Base-by-base conservation (phyloP, 1,284 basidiomycete species). In the Puccinia novopanici region DNA sequence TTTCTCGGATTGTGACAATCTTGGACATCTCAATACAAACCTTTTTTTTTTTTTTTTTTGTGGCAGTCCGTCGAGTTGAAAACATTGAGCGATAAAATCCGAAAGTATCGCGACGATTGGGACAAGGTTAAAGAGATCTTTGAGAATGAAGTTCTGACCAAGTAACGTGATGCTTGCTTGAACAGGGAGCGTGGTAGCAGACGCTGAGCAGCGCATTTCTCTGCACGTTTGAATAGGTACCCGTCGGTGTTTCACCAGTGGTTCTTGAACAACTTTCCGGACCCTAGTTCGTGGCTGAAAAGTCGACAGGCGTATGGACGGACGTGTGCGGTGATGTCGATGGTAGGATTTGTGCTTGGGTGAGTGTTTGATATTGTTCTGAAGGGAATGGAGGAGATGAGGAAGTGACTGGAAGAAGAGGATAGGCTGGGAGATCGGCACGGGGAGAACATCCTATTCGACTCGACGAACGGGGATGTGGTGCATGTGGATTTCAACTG, bases 401-500 rank as follows among this genome's bases (percentile, higher is more conserved):
- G 34, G 34, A 34, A 34, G 34, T 34, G 34, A 34, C 4, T 34
- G 34, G 4, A 34, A 34, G 34, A 34, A 2, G 34, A 34, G 34
- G 34, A 34, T 63, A 96, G 95, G 15, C 88, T 99, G n/a, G 97
- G 97, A 17, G 97, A 99, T 86, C 90, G 97, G 65, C 97, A 99
- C 85, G 91, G 93, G 83, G 97, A 99, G 87, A 99, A 99, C 85
- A 98, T 99, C 70, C 88, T 99, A 13, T 90, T 99, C 61, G 97
- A 99, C 84, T 89, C 89, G 2, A 91, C 91, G 81, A 92, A 91
- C 0, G 97, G 97, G 3, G 95, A 98, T 84, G 91, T 93, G 1
- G 92, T 99, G 1, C 97, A 99, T 84, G 95, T 99, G 70, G 97
- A 99, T 86, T 94, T 99, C 84, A 98, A 99, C 85, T 98, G 95